Evolutionary conservation across 805 yeast species (phyloP).

Genomic region (Yarrowia sp.): DNA sequence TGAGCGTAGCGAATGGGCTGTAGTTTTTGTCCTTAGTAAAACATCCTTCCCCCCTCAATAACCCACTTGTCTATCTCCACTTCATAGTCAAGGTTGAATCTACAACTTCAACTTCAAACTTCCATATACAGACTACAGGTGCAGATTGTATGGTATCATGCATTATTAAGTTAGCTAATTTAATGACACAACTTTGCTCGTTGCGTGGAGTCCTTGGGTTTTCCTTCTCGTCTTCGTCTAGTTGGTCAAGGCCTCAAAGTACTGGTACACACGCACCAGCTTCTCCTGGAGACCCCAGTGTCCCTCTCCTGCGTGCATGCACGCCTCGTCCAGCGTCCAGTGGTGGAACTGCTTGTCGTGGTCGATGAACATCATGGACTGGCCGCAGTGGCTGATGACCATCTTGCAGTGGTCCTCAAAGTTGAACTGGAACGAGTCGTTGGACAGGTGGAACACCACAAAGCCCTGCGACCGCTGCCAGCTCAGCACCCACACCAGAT

Average conservation of each 20-base stretch:
- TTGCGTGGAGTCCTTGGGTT: conserved; percentile 7
- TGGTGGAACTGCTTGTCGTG: conserved; percentile 44
- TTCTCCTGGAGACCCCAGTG: conserved; percentile 33
- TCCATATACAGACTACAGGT: too few relatives aligned
- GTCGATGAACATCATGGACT: conserved; percentile 76
- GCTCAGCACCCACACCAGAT: conserved; percentile 70
- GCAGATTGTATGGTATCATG: conserved; percentile 33
- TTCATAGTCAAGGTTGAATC: too few relatives aligned
- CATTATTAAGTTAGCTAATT: conserved; percentile 38
- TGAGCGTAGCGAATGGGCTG: not conserved
- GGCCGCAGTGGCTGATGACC: conserved; percentile 77
- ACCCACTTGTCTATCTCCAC: too few relatives aligned
- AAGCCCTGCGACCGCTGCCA: conserved; percentile 79
- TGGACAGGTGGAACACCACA: conserved; percentile 91
- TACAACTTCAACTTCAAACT: too few relatives aligned
- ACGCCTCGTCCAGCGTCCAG: conserved; percentile 41
- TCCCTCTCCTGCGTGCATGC: conserved; percentile 21
- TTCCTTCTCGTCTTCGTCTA: not conserved
- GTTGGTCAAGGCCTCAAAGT: conserved; percentile 28
- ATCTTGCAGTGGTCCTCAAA: conserved; percentile 94
- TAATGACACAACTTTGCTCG: conserved; percentile 2
- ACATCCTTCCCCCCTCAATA: too few relatives aligned
- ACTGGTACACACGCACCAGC: conserved; percentile 35
- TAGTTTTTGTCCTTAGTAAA: not conserved
- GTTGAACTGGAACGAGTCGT: conserved; percentile 92